These are phyloP conservation scores for Magnaporthales sp. DNA, from an alignment of 2,329 filamentous ascomycete species.

Conservation along the genomic window DNA sequence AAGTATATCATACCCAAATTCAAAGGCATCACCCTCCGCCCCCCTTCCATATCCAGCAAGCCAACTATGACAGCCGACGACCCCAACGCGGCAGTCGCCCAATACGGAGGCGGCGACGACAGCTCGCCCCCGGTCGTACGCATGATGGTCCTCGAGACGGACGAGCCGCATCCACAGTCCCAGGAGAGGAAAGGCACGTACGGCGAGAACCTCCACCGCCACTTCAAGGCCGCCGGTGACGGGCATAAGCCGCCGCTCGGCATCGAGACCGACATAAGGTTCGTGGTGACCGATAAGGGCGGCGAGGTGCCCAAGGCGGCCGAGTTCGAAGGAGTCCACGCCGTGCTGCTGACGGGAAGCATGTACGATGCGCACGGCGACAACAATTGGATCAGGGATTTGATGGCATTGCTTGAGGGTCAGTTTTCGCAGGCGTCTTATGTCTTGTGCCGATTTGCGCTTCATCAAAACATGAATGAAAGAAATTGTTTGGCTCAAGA, in stretches of 20 bases:
- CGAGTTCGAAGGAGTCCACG: slow-evolving; percentile 62
- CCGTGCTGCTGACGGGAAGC: slow-evolving; percentile 70
- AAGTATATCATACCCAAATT: neutral
- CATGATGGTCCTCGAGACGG: slow-evolving; percentile 49
- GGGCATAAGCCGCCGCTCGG: slow-evolving; percentile 43
- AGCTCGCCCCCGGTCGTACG: slow-evolving; percentile 14
- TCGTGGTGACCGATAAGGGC: slow-evolving; percentile 40
- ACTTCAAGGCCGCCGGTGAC: slow-evolving; percentile 41
- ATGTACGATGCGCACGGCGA: slow-evolving; percentile 67
- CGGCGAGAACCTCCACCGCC: slow-evolving; percentile 40
- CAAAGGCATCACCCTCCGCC: too few relatives aligned
- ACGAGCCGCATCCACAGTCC: slow-evolving; percentile 43
- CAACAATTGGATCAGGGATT: slow-evolving; percentile 64
- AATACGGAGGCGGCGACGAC: neutral
- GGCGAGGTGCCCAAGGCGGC: slow-evolving; percentile 35
- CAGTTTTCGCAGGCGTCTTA: neutral
- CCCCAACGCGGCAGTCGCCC: neutral
- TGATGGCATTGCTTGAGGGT: slow-evolving; percentile 47
- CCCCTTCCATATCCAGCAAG: neutral
- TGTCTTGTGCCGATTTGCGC: too few relatives aligned
- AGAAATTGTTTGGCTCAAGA: neutral
- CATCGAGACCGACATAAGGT: slow-evolving; percentile 45
- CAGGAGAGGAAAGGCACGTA: slow-evolving; percentile 40
- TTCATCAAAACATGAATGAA: neutral
- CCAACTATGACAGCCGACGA: neutral